Evolutionary conservation across 495 filamentous ascomycete genomes (phyloP), one percentile per base, ranked within the genome.

Genomic region (Mytilinidion resinicola): DNA sequence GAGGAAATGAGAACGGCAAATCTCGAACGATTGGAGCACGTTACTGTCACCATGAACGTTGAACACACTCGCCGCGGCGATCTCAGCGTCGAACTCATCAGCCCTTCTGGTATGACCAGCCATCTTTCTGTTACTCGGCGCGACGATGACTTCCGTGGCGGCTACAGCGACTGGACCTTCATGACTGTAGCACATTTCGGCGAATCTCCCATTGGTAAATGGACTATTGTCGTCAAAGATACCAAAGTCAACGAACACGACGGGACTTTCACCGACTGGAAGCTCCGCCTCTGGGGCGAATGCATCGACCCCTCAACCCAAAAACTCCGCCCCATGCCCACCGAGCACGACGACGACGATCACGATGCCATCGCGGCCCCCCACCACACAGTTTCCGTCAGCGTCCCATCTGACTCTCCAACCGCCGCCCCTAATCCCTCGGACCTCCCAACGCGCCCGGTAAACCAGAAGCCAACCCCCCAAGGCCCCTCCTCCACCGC

Each of bases 111-210:
- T 19, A 70, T 96, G 41, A 74, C 92, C 55, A 95, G 88, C 69
- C 85, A 96, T 63, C 82, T 98, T 37, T 87, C 91, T 48, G 85
- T 85, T 15, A 76, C 83, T 1, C 84, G 93, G 53, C 75, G 74
- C 30, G 65, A 76, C 20, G 93, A 98, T 69, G 73, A 76, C 0
- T 78, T 76, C 41, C 64, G 71, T 1, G 71, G 70, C 39, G 93
- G 93, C n/a, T 98, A 97, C 67, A 76, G 83, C 38, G 90, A 98
- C 74, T 98, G 93, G 93, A 96, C 93, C 1, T 98, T 98, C 62
- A 97, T 97, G 93, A 90, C 83, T 57, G 95, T 98, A 49, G 90
- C 84, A 65, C 95, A 98, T 70, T 98, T 90, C 90, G 95, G 92
- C 50, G 93, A 97, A 75, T 80, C 82, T 47, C 90, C 91, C 44